Conservation (phyloP, 83 land plant species). For the Diphasiastrum complanatum region DNA sequence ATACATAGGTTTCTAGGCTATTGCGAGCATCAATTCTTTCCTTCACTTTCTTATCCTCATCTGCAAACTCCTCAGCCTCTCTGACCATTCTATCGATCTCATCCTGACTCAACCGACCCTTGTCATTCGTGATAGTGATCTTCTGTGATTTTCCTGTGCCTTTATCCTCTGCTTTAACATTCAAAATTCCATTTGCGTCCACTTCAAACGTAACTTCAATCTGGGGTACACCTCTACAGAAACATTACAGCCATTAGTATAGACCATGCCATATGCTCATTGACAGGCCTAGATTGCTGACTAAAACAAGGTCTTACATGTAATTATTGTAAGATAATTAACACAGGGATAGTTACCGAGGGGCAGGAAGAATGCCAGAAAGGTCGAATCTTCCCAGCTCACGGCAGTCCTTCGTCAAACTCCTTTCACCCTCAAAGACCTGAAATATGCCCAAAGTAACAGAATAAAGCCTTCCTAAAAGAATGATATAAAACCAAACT, state of each 20-base stretch:
- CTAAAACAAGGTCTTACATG: not conserved
- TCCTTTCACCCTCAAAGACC: conserved; percentile 96
- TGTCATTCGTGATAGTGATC: conserved; percentile 76
- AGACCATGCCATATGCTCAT: too few relatives aligned
- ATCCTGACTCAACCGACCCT: conserved; percentile 61
- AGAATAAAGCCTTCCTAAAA: not conserved
- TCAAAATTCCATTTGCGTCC: conserved; percentile 81
- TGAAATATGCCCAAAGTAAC: conserved; percentile 18
- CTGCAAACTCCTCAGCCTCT: conserved; percentile 76
- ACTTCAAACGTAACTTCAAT: conserved; percentile 88
- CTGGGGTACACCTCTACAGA: conserved; percentile 70
- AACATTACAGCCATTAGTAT: not conserved
- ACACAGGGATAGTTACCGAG: conserved; percentile 45
- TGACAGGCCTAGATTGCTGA: not conserved
- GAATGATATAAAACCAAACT: not conserved
- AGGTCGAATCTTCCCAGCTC: conserved; percentile 78
- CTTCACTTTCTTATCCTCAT: conserved; percentile 69
- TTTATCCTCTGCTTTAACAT: conserved; percentile 79
- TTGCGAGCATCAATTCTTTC: conserved; percentile 61
- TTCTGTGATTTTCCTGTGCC: conserved; percentile 48
- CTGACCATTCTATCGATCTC: conserved; percentile 65
- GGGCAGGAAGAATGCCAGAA: conserved; percentile 78
- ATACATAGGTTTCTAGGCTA: conserved; percentile 59
- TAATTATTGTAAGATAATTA: too few relatives aligned
- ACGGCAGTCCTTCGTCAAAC: conserved; percentile 79